A percentile compares a stretch with the other conserved stretches of the same genome.
These are phyloP conservation scores for Pleurotus platypus DNA, from an alignment of 768 basidiomycete species.

Conservation along the genomic window DNA sequence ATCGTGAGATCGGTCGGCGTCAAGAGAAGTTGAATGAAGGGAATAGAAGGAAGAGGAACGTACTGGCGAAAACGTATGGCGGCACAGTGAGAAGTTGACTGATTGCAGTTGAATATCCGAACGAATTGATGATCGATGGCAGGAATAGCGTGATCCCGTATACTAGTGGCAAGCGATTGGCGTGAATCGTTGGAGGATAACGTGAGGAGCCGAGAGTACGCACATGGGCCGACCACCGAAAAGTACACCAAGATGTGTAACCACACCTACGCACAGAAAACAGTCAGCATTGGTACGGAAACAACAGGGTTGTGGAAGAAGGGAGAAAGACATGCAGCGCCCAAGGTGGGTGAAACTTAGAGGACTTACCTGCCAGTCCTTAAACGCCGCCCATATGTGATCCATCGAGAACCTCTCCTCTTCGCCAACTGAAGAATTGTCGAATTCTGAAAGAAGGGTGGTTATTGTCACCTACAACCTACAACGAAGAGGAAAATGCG, in stretches of 20 bases:
- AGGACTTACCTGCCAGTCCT: slow-evolving; percentile 58
- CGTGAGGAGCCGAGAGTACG: slow-evolving; percentile 17
- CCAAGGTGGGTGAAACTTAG: too few relatives aligned
- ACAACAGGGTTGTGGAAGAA: too few relatives aligned
- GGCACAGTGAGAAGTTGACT: slow-evolving; percentile 68
- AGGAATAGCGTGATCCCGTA: slow-evolving; percentile 3
- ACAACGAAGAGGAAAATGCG: neutral
- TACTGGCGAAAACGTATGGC: slow-evolving; percentile 62
- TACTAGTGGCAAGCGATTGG: neutral
- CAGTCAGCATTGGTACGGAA: too few relatives aligned
- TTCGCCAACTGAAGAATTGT: slow-evolving; percentile 54
- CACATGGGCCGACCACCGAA: slow-evolving; percentile 56
- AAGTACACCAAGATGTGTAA: slow-evolving; percentile 56
- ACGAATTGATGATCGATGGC: neutral
- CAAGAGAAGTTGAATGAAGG: too few relatives aligned
- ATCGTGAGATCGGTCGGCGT: too few relatives aligned
- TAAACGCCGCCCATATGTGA: slow-evolving; percentile 49
- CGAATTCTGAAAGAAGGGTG: slow-evolving; percentile 35
- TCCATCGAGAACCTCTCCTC: slow-evolving; percentile 56
- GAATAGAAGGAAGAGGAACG: slow-evolving; percentile 15
- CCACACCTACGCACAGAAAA: slow-evolving; percentile 27
- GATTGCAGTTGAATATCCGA: slow-evolving; percentile 53
- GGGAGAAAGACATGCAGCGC: too few relatives aligned
- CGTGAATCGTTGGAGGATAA: neutral
- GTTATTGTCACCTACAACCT: neutral